Conservation (phyloP, 148 eudicot species). For the Camellia lanceoleosa region DNA sequence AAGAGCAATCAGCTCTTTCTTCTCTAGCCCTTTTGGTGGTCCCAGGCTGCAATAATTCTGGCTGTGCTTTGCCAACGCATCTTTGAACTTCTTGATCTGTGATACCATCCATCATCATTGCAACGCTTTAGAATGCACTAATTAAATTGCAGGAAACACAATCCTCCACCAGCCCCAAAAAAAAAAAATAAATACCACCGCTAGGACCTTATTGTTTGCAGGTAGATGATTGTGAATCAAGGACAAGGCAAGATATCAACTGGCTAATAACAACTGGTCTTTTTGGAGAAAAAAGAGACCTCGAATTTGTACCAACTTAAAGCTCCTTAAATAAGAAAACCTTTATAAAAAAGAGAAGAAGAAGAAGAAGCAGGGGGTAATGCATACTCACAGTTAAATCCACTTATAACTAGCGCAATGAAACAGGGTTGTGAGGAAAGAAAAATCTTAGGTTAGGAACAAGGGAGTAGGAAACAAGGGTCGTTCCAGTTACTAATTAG, state of each 20-base stretch:
- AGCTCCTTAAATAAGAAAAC: neutral
- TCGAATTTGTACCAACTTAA: neutral
- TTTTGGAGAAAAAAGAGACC: neutral
- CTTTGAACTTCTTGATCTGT: slow-evolving; percentile 86
- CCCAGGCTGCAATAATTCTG: slow-evolving; percentile 58
- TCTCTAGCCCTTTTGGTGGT: slow-evolving; percentile 71
- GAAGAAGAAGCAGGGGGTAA: neutral
- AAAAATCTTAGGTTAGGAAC: neutral
- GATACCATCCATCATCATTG: neutral
- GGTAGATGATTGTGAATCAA: neutral
- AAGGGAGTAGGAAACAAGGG: neutral
- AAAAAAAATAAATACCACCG: neutral
- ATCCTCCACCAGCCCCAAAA: too few species aligned
- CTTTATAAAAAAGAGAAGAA: neutral
- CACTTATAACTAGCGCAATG: neutral
- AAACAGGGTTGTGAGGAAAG: neutral
- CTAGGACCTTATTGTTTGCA: neutral
- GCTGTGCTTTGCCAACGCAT: slow-evolving; percentile 64
- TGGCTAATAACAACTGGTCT: neutral
- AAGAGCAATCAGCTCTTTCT: slow-evolving; percentile 70
- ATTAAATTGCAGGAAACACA: too few species aligned
- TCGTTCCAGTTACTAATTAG: neutral
- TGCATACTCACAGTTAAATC: neutral
- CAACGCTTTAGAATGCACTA: neutral
- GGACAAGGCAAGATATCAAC: neutral